phyloP scores from a whole-genome alignment of 208 protist species.

The Naegleria gruberi region DNA sequence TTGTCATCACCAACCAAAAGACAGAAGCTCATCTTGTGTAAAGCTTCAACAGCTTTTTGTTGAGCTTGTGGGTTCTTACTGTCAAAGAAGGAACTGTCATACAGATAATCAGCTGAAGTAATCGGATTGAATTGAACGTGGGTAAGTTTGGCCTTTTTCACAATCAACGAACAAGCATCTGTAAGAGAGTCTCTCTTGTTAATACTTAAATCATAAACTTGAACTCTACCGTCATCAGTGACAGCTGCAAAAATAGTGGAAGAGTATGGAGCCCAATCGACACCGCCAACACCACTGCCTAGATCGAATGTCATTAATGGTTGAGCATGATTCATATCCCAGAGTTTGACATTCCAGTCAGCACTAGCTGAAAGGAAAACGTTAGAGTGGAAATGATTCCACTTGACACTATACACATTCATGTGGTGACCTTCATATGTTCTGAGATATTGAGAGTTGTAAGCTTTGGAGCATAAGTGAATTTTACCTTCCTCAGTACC shows the following conservation, averaged over 20 bases:
- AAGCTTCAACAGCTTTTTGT: not conserved
- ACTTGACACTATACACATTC: conserved; percentile 84
- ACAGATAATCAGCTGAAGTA: not conserved
- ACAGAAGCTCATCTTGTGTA: conserved; percentile 56
- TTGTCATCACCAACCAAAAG: conserved; percentile 89
- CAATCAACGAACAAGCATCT: conserved; percentile 76
- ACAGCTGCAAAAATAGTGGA: conserved; percentile 89
- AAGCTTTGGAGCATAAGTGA: conserved; percentile 85
- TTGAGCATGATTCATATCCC: conserved; percentile 66
- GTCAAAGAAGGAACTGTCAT: not conserved
- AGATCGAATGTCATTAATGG: conserved; percentile 91
- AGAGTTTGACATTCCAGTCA: conserved; percentile 95
- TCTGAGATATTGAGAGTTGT: conserved; percentile 85
- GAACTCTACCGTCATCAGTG: conserved; percentile 85
- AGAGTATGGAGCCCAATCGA: conserved; percentile 88
- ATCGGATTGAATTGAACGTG: conserved; percentile 83
- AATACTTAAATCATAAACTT: conserved; percentile 76
- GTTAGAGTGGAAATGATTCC: conserved; percentile 86
- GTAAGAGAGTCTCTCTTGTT: conserved; percentile 88
- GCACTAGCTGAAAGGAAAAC: conserved; percentile 87
- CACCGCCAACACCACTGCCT: conserved; percentile 82
- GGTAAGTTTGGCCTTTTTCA: conserved; percentile 90
- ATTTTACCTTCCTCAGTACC: conserved; percentile 91
- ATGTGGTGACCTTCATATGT: conserved; percentile 83
- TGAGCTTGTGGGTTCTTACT: not conserved